A percentile compares a stretch with the other conserved stretches of the same genome.
Evolutionary conservation across 306 rosid genomes (phyloP).

Genomic region (Vachellia pachyceras): DNA sequence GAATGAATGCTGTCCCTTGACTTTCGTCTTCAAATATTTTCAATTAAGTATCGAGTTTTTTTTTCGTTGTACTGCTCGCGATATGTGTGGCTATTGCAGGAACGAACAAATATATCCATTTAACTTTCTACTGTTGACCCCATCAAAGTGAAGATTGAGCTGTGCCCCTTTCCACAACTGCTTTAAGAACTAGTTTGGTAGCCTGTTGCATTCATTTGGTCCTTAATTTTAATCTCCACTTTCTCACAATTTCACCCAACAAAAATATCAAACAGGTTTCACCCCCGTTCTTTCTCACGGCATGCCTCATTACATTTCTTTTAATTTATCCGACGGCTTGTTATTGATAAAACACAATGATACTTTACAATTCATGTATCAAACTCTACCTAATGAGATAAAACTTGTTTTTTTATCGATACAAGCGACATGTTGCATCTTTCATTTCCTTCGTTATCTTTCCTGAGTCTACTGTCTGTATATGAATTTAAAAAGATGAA

Average conservation of each 20-base stretch:
- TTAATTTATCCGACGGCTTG: no score
- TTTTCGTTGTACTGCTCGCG: background rate
- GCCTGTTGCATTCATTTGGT: slow-evolving; percentile 14
- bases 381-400: no score
- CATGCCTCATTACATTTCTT: background rate
- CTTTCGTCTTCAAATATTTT: slow-evolving; percentile 12
- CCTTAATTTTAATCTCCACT: slow-evolving; percentile 19
- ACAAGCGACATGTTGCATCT: background rate
- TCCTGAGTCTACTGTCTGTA: background rate
- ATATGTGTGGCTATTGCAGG: background rate
- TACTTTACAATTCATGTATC: no score
- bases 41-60: slow-evolving; percentile 19
- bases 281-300: background rate
- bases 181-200: slow-evolving; percentile 24
- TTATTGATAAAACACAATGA: no score
- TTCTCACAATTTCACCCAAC: background rate
- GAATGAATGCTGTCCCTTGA: slow-evolving; percentile 3
- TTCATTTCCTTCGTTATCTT: background rate
- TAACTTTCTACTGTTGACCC: background rate
- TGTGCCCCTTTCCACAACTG: slow-evolving; percentile 20
- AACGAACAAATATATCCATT: background rate
- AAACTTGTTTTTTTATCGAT: no score
- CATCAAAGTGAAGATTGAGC: slow-evolving; percentile 38
- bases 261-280: background rate
- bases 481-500: background rate